phyloP scores from a whole-genome alignment of 768 basidiomycete genomes.

The Sistotremastrum niveocremeum region DNA sequence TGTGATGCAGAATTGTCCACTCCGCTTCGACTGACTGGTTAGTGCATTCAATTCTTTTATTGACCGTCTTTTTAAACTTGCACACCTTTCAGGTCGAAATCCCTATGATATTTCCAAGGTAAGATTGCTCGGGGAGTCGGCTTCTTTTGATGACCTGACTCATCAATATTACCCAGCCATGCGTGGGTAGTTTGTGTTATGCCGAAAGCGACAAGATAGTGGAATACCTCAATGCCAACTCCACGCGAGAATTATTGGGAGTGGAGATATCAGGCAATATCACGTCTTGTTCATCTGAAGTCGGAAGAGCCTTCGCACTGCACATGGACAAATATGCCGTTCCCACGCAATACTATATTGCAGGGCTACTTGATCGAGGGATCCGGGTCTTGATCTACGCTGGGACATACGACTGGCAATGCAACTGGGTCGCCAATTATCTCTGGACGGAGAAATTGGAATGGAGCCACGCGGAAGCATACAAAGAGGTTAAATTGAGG shows the following conservation, averaged over 20 bases:
- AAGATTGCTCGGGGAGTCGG: too few relatives aligned
- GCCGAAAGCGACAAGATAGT: conserved; percentile 25
- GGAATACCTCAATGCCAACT: conserved; percentile 32
- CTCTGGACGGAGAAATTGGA: conserved; percentile 61
- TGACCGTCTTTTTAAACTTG: background rate
- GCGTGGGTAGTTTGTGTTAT: conserved; percentile 21
- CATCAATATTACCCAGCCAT: too few relatives aligned
- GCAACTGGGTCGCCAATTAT: conserved; percentile 68
- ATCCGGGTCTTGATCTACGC: conserved; percentile 62
- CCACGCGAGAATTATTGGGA: conserved; percentile 31
- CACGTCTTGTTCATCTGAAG: conserved; percentile 38
- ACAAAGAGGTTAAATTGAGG: conserved; percentile 31
- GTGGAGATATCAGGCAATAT: conserved; percentile 36
- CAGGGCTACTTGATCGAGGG: conserved; percentile 61
- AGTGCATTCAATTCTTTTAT: conserved; percentile 9
- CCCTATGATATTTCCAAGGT: conserved; percentile 31
- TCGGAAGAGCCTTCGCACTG: conserved; percentile 35
- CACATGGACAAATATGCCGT: conserved; percentile 49
- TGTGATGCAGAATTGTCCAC: conserved; percentile 43
- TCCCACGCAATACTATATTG: conserved; percentile 51
- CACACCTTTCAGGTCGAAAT: conserved; percentile 3
- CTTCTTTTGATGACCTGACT: too few relatives aligned
- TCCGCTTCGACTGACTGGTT: conserved; percentile 25
- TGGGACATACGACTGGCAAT: conserved; percentile 68
- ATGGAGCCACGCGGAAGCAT: conserved; percentile 52